A percentile compares a stretch with the other conserved stretches of the same genome.
phyloP scores from a whole-genome alignment of 2,329 filamentous ascomycete genomes.

The Apiospora koreana region DNA sequence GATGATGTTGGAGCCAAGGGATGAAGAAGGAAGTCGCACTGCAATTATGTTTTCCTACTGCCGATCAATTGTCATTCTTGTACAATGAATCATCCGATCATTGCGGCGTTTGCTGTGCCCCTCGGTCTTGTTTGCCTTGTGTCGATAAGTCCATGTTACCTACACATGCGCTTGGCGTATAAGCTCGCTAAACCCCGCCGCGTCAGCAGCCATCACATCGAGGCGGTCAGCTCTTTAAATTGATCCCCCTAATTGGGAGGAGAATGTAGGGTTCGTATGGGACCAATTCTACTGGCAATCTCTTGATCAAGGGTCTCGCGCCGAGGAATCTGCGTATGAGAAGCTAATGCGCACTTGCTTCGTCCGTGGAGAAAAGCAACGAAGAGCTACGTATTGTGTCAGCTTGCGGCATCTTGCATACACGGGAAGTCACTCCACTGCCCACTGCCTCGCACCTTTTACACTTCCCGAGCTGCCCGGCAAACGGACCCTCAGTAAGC shows the following conservation, averaged over 20 bases:
- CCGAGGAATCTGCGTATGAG: neutral
- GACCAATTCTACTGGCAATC: neutral
- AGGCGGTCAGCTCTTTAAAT: neutral
- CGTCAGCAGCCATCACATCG: neutral
- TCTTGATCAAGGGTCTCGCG: neutral
- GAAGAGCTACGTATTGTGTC: neutral
- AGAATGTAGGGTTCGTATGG: neutral
- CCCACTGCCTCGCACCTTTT: neutral
- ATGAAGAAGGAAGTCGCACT: neutral
- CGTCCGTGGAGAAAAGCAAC: neutral
- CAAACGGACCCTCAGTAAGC: neutral
- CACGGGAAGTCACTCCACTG: neutral
- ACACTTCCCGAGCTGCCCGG: neutral
- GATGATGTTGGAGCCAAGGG: neutral
- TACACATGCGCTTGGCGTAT: neutral
- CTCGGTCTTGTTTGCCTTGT: neutral
- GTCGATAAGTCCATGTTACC: neutral
- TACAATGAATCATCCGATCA: neutral
- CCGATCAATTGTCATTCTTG: neutral
- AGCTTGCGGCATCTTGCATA: neutral
- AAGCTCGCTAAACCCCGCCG: neutral
- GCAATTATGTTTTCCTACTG: neutral
- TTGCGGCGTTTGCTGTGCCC: too few species aligned
- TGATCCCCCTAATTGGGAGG: neutral
- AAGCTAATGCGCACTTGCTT: neutral